phyloP scores from a whole-genome alignment of 306 rosid genomes.

The Mucuna pruriens region DNA sequence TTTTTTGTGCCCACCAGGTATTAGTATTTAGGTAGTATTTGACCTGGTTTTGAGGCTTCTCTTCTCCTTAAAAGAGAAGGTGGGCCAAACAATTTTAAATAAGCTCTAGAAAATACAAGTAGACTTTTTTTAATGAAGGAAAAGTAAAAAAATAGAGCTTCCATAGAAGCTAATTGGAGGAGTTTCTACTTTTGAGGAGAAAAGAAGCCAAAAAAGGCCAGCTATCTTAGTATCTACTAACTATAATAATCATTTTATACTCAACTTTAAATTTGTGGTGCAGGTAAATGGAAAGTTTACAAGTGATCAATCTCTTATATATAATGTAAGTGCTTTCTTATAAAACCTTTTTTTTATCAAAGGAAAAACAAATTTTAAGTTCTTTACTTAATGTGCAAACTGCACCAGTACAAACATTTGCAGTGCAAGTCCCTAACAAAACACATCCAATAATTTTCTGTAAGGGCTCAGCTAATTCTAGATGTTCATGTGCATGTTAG shows the following conservation, averaged over 20 bases:
- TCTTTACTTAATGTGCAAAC: constrained; percentile 22
- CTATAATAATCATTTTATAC: constrained; percentile 26
- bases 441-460: not conserved
- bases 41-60: not conserved
- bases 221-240: not conserved
- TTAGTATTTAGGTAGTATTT: not conserved
- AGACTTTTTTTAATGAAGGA: not conserved
- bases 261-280: constrained; percentile 36
- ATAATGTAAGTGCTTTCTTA: constrained; percentile 62
- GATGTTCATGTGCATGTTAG: constrained; percentile 19
- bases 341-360: constrained; percentile 10
- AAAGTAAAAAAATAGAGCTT: not conserved
- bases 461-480: not conserved
- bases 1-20: not conserved
- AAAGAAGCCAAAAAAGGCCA: not conserved
- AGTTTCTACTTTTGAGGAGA: not conserved
- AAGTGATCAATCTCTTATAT: constrained; percentile 73
- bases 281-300: constrained; percentile 94
- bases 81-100: not conserved
- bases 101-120: not conserved
- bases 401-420: constrained; percentile 14
- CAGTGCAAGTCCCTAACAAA: constrained; percentile 30
- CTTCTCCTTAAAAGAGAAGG: not conserved
- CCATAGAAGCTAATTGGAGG: not conserved
- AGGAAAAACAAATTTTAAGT: constrained; percentile 1